Base-by-base conservation (phyloP, 257 asterid genomes). In the Capsicum chinense region DNA sequence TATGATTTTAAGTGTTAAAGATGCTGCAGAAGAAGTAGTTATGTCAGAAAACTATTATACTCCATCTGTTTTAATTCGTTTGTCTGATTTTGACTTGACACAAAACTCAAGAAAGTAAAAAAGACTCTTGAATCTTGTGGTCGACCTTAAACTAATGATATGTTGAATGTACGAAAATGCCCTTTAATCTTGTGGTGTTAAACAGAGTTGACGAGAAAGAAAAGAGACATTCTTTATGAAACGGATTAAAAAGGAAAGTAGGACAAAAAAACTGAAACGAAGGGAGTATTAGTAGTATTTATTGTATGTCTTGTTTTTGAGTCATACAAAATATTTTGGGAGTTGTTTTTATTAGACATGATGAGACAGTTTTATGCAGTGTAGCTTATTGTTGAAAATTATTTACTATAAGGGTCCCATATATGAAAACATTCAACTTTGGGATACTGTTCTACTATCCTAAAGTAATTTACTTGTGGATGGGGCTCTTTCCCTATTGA, bases 351-450 rank as follows among this genome's bases (percentile, higher is more conserved):
- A 54, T 54, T 26, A 78, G 64, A 78, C 82, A 78, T 33, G 82
- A 78, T 26, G 47, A 26, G 82, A 54, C 82, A 78, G 60, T 13
- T 13, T 78, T 54, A 76, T 76, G 64, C 50, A 54, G 3, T 78
- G 82, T 15, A 54, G 26, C 50, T 54, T 78, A 54, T 78, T 14
- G 50, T 78, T 78, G 82, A 78, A 78, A 54, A 52, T 33, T 33
- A 54, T 54, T 78, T 54, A 78, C 48, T 78, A 78, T 35, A 54
- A 26, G 82, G 82, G 64, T 78, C 82, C 82, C 82, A 78, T 54
- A 14, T 14, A 54, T 15, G 82, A 54, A 54, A 16, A 42, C 15
- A 69, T 69, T 42, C 8, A 54, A 56, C 21, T 14, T 15, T 54
- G 54, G 64, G 33, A 78, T 78, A 15, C 50, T 54, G 64, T 78